Evolutionary conservation across 192 early-diverging fungal genomes (phyloP), one percentile per base, ranked within the genome.

Genomic region (Phycomyces nitens): DNA sequence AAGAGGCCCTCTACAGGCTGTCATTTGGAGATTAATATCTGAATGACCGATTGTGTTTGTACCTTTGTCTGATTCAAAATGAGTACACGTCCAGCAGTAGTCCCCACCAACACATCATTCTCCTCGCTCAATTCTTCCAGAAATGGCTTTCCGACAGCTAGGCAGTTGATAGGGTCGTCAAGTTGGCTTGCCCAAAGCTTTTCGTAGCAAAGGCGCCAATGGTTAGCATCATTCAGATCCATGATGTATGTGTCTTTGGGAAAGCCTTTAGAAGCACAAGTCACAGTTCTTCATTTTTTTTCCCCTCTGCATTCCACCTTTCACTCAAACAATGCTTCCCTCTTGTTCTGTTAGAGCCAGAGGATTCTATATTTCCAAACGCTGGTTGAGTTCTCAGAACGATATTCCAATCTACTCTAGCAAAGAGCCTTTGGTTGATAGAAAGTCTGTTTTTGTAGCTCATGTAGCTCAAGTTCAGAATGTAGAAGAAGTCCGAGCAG

Each of bases 381-480:
- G 29, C 29, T 34, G 29, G 29, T 34, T 34, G 7, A 34, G 29
- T 7, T 34, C 29, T 34, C 44, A 47, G 11, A n/a, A 47, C 3
- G 18, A 47, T 11, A 47, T n/a, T 14, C 12, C 15, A 1, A 86
- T 87, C 15, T 77, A 71, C 42, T 76, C 84, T 0, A 78, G 83
- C 2, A 47, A 83, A 1, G 66, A 65, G 8, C 78, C 86, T 5
- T 63, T 91, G 5, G 80, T 87, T 11, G 87, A 93, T 71, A 86
- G 89, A 23, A 91, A 92, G 71, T 88, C 84, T 39, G 77, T 91
- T 7, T 95, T 95, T 85, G 79, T 95, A 1, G 90, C 86, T 4
- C 93, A 94, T 65, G 77, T 87, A 43, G 88, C 89, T 0, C 65
- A 69, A 0, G 87, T 81, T 14, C 77, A 62, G 5, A 81, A 72